Evolutionary conservation across 331 rosid species (phyloP).

Genomic region (Quercus lobata): DNA sequence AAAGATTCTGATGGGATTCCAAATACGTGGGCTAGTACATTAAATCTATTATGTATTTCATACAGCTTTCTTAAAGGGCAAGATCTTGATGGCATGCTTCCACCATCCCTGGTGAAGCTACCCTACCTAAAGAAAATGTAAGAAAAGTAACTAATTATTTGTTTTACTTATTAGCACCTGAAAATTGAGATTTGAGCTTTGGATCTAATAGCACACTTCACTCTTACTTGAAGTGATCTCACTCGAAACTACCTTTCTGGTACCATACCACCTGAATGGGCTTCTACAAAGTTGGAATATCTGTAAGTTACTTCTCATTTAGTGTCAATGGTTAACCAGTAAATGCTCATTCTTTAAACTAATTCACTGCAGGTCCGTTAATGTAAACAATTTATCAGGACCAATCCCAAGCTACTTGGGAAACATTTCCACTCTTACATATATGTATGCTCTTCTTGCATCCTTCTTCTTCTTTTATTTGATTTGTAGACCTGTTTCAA

Average conservation of each 20-base stretch:
- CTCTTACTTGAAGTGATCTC: slow-evolving; percentile 2
- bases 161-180: not conserved
- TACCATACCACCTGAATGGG: slow-evolving; percentile 31
- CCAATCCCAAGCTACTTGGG: slow-evolving; percentile 27
- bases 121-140: not conserved
- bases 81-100: slow-evolving; percentile 34
- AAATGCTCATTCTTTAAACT: not conserved
- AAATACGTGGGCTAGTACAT: too few relatives aligned
- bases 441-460: slow-evolving; percentile 13
- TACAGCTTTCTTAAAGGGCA: slow-evolving; percentile 21
- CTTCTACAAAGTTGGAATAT: slow-evolving; percentile 24
- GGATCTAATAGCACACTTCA: not conserved
- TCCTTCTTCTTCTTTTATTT: too few relatives aligned
- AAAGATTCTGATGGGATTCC: not conserved
- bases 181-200: not conserved
- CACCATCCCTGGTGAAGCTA: slow-evolving; percentile 20
- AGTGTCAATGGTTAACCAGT: not conserved
- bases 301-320: slow-evolving; percentile 16
- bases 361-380: not conserved
- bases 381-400: slow-evolving; percentile 31
- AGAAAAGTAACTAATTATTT: not conserved
- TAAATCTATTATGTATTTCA: not conserved
- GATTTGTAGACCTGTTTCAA: not conserved
- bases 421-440: slow-evolving; percentile 19
- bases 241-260: slow-evolving; percentile 29